These are phyloP conservation scores for Gossypium ekmanianum DNA, from an alignment of 345 rosid genomes.

Conservation along the genomic window DNA sequence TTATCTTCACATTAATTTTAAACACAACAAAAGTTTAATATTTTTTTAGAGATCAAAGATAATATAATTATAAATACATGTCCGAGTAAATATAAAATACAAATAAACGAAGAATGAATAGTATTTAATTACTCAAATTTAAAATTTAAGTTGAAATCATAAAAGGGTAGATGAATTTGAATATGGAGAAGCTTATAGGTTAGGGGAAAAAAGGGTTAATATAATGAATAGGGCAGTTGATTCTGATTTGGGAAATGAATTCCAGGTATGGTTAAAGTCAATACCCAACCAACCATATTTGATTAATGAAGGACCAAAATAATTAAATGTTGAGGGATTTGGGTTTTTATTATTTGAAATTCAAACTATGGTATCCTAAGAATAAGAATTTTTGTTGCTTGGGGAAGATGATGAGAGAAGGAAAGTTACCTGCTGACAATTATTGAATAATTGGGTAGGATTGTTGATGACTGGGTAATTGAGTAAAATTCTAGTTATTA, in stretches of 20 bases:
- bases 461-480: neutral
- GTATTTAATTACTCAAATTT: neutral
- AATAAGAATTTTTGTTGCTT: neutral
- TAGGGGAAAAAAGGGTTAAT: neutral
- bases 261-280: neutral
- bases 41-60: too few species aligned
- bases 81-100: too few species aligned
- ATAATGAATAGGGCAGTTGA: neutral
- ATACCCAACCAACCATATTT: neutral
- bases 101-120: too few species aligned
- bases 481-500: neutral
- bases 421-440: neutral
- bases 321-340: constrained; percentile 1
- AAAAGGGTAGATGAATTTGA: neutral
- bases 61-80: too few species aligned
- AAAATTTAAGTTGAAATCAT: neutral
- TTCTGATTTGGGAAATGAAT: neutral
- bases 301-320: neutral
- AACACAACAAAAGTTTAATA: too few species aligned
- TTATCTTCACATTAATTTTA: too few species aligned
- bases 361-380: constrained; percentile 17
- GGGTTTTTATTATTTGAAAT: constrained; percentile 17
- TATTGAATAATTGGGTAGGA: constrained; percentile 1
- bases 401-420: neutral
- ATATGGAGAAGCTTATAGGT: neutral